phyloP scores from a whole-genome alignment of 1,284 basidiomycete species.

The Malassezia slooffiae region DNA sequence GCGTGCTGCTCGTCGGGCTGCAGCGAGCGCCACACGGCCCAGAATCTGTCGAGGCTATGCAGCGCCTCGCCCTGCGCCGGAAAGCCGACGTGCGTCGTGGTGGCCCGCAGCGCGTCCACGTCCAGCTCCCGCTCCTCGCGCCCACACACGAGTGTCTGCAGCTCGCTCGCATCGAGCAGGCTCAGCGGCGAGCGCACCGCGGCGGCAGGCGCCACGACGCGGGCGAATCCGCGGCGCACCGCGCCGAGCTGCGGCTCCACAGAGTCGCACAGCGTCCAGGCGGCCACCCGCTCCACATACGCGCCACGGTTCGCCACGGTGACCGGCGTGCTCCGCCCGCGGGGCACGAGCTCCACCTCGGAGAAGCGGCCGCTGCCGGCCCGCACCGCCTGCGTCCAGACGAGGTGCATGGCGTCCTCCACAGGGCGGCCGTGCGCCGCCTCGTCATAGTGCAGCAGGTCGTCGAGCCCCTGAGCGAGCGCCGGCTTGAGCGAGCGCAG shows the following conservation, averaged over 20 bases:
- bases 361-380: no score
- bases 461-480: slow-evolving; percentile 17
- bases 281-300: slow-evolving; percentile 8
- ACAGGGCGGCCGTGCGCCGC: no score
- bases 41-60: slow-evolving; percentile 15
- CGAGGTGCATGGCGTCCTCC: slow-evolving; percentile 1
- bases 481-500: slow-evolving; percentile 17
- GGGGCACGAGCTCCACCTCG: not conserved
- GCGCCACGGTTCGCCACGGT: slow-evolving; percentile 1
- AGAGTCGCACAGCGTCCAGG: not conserved
- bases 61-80: slow-evolving; percentile 2
- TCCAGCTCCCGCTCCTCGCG: slow-evolving; percentile 18
- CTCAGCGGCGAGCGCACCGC: slow-evolving; percentile 12
- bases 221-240: slow-evolving; percentile 15
- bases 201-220: slow-evolving; percentile 13
- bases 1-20: slow-evolving; percentile 16
- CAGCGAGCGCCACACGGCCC: slow-evolving; percentile 19
- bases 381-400: no score
- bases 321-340: slow-evolving; percentile 1
- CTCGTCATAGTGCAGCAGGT: slow-evolving; percentile 17
- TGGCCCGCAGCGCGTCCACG: slow-evolving; percentile 13
- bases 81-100: slow-evolving; percentile 16
- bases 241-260: slow-evolving; percentile 10
- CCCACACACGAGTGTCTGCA: slow-evolving; percentile 7
- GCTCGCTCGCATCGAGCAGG: slow-evolving; percentile 5